phyloP scores from a whole-genome alignment of 148 eudicot genomes.

The Chenopodium album region DNA sequence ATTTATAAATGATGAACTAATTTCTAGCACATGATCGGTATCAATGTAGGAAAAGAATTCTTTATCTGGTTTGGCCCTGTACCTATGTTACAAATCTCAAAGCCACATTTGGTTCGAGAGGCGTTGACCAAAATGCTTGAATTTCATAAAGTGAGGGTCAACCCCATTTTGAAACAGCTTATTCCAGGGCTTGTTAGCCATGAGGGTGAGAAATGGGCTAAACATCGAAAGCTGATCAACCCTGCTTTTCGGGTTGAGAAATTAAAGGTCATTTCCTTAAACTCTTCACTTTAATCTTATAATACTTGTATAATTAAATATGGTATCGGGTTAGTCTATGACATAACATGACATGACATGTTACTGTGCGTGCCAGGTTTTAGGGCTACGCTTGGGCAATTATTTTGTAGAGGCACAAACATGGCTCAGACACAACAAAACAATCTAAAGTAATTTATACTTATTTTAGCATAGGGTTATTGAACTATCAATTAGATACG shows the following conservation, averaged over 20 bases:
- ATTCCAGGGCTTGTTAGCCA: slow-evolving; percentile 4
- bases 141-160: background rate
- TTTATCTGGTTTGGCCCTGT: slow-evolving; percentile 15
- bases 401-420: no score
- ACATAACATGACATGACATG: no score
- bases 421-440: no score
- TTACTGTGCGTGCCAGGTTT: no score
- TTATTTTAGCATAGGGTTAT: no score
- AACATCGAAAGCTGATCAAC: background rate
- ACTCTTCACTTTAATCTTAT: background rate
- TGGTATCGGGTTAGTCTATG: no score
- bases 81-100: slow-evolving; percentile 4
- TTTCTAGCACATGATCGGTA: background rate
- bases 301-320: no score
- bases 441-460: no score
- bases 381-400: no score
- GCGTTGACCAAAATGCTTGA: slow-evolving; percentile 7
- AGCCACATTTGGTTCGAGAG: slow-evolving; percentile 15
- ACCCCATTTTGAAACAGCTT: background rate
- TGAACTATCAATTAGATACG: no score
- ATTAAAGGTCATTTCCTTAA: background rate
- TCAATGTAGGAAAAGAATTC: slow-evolving; percentile 10
- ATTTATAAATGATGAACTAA: no score
- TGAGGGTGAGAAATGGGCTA: slow-evolving; percentile 20
- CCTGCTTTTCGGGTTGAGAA: no score